Percentiles rank a stretch among this genome's conserved stretches.
phyloP scores from a whole-genome alignment of 371 early-diverging fungal genomes.

The Mortierella sp. region DNA sequence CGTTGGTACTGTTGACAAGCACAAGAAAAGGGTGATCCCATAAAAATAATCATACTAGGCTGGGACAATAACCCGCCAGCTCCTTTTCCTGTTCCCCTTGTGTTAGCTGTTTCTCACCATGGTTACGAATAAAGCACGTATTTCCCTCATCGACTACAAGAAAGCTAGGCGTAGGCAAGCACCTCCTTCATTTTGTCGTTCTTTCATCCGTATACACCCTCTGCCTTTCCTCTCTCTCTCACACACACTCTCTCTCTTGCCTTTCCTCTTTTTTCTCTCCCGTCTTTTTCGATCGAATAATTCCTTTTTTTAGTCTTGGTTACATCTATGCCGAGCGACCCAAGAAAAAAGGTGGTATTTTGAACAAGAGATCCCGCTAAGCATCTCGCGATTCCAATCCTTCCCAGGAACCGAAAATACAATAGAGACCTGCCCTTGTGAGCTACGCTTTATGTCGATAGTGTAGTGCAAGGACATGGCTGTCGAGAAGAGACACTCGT shows the following conservation, averaged over 20 bases:
- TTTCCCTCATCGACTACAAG: background rate
- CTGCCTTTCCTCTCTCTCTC: no score
- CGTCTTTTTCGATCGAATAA: background rate
- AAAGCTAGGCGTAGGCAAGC: background rate
- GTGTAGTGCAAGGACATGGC: background rate
- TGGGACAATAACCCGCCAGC: no score
- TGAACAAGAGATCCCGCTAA: background rate
- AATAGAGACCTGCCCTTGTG: background rate
- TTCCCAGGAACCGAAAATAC: slow-evolving; percentile 23
- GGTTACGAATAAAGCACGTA: background rate
- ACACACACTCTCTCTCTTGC: no score
- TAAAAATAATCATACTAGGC: background rate
- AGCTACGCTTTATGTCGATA: background rate
- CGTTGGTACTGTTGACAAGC: background rate
- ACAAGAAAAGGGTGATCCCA: background rate
- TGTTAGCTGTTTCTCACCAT: background rate
- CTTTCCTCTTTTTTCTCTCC: background rate
- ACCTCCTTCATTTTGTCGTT: background rate
- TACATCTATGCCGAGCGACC: slow-evolving; percentile 17
- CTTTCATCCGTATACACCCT: no score
- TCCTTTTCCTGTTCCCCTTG: background rate
- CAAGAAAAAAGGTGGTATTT: background rate
- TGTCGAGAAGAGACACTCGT: background rate
- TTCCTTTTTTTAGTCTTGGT: background rate
- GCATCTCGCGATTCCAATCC: slow-evolving; percentile 30